These are phyloP conservation scores for Kwoniella shandongensis DNA, from an alignment of 768 basidiomycete species.

Conservation along the genomic window DNA sequence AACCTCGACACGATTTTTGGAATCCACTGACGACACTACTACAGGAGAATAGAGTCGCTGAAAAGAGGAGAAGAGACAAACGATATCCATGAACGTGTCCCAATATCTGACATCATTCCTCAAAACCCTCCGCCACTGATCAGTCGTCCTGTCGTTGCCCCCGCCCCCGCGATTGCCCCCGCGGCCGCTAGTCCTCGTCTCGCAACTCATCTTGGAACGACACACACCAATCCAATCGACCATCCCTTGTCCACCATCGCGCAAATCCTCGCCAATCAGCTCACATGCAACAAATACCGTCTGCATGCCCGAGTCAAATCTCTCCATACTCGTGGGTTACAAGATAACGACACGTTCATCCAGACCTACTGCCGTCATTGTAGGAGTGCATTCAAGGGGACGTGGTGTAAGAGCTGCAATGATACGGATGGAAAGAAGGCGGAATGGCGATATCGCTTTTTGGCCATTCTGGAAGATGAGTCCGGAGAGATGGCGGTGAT, in stretches of 20 bases:
- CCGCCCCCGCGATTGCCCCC: no score
- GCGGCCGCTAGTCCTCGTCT: background rate
- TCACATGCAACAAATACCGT: constrained; percentile 33
- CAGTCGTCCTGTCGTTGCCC: background rate
- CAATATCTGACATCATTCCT: background rate
- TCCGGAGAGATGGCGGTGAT: constrained; percentile 20
- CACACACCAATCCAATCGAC: constrained; percentile 8
- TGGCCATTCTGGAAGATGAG: constrained; percentile 24
- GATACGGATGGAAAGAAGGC: constrained; percentile 25
- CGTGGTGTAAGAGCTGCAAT: constrained; percentile 35
- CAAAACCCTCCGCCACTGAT: background rate
- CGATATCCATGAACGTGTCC: background rate
- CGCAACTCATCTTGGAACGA: constrained; percentile 24
- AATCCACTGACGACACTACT: background rate
- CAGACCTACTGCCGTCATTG: constrained; percentile 32
- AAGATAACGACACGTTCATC: constrained; percentile 9
- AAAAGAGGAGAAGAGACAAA: constrained; percentile 18
- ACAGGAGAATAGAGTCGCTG: constrained; percentile 27
- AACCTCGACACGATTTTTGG: background rate
- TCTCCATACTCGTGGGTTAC: constrained; percentile 15
- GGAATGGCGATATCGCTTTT: constrained; percentile 38
- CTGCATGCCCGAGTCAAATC: constrained; percentile 32
- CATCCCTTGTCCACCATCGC: constrained; percentile 29
- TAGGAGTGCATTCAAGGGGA: constrained; percentile 17
- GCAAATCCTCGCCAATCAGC: constrained; percentile 25